These are phyloP conservation scores for Paecilomyces fulvus DNA, from an alignment of 2,329 filamentous ascomycete genomes.

Conservation along the genomic window DNA sequence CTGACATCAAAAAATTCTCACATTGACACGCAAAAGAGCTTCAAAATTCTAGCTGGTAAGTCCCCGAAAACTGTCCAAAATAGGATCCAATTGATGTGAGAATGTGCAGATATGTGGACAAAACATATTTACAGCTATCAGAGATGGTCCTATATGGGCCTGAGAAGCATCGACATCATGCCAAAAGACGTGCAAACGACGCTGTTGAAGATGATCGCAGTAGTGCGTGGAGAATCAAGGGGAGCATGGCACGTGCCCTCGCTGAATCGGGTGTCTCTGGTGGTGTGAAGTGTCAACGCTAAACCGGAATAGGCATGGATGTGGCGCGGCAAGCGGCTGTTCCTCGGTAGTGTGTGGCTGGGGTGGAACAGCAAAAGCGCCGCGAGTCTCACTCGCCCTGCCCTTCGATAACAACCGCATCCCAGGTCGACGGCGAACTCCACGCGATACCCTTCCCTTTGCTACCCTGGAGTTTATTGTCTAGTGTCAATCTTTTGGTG, in stretches of 20 bases:
- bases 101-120: background rate
- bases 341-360: background rate
- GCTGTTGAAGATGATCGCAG: slow-evolving; percentile 1
- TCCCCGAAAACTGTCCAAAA: background rate
- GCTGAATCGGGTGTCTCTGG: background rate
- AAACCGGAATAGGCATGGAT: background rate
- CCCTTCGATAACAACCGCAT: background rate
- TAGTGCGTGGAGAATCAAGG: slow-evolving; percentile 1
- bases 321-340: background rate
- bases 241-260: background rate
- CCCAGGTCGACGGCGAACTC: background rate
- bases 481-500: background rate
- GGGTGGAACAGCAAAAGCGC: slow-evolving; percentile 1
- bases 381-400: slow-evolving; percentile 4
- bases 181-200: background rate
- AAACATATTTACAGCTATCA: background rate
- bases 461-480: background rate
- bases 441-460: background rate
- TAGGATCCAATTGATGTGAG: background rate
- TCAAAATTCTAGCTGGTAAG: background rate
- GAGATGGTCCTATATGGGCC: background rate
- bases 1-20: background rate
- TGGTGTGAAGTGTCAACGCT: background rate
- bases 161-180: background rate
- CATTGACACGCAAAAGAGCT: background rate